Evolutionary conservation across 2,329 filamentous ascomycete genomes (phyloP).

Genomic region (Lachnellula subtilissima): DNA sequence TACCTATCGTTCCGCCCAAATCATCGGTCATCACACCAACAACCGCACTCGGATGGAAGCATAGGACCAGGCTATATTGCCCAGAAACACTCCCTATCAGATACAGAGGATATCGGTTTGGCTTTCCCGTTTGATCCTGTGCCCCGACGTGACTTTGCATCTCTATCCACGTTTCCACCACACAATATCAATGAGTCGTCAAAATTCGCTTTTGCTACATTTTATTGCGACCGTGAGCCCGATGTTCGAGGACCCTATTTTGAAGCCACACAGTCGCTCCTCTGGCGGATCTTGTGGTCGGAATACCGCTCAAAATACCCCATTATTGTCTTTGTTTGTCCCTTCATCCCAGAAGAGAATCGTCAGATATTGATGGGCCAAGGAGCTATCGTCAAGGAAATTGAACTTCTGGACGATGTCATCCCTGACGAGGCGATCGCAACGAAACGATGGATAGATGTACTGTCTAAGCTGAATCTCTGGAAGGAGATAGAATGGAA

Average conservation of each 20-base stretch:
- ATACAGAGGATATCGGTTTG: conserved; percentile 1
- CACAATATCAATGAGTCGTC: conserved; percentile 3
- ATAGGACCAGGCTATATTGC: too few relatives aligned
- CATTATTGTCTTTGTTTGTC: conserved; percentile 15
- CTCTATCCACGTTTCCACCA: background rate
- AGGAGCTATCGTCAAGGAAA: conserved; percentile 11
- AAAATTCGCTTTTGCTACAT: conserved; percentile 11
- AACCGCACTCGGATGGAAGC: too few relatives aligned
- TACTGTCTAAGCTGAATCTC: conserved; percentile 14
- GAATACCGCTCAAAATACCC: conserved; percentile 7
- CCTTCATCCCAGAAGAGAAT: conserved; percentile 8
- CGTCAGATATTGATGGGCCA: conserved; percentile 8
- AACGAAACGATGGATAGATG: conserved; percentile 12
- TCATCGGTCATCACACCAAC: too few relatives aligned
- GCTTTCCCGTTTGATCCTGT: conserved; percentile 1
- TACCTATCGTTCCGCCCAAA: too few relatives aligned
- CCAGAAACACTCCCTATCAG: background rate
- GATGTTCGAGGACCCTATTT: conserved; percentile 13
- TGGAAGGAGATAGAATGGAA: conserved; percentile 14
- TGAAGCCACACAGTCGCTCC: conserved; percentile 12
- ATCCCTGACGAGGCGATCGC: background rate
- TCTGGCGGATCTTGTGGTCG: conserved; percentile 15
- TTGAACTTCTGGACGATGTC: conserved; percentile 9
- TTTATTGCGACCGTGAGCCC: conserved; percentile 11
- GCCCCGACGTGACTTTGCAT: conserved; percentile 2